phyloP scores from a whole-genome alignment of 768 basidiomycete genomes.

The Tulasnella sp. region DNA sequence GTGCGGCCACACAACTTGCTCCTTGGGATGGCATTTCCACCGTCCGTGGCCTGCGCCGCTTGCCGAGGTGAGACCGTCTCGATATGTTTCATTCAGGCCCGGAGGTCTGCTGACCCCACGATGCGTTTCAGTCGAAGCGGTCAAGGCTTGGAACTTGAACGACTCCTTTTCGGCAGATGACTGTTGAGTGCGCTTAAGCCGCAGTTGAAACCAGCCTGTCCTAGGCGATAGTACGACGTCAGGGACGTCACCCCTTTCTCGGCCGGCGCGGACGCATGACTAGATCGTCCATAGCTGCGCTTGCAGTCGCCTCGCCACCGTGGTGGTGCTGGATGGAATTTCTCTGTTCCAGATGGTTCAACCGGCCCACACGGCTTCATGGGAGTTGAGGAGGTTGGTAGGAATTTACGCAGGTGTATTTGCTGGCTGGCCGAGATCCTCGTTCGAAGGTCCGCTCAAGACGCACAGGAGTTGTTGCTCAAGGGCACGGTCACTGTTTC shows the following conservation, averaged over 20 bases:
- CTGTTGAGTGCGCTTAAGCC: neutral
- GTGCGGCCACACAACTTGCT: too few relatives aligned
- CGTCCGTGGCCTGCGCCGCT: too few relatives aligned
- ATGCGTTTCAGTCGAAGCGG: neutral
- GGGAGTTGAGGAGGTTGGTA: neutral
- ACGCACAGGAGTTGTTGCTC: too few relatives aligned
- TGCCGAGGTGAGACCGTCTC: too few relatives aligned
- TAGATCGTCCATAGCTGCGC: neutral
- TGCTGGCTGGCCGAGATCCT: neutral
- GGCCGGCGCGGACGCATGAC: neutral
- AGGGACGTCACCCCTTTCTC: neutral
- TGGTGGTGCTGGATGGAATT: neutral
- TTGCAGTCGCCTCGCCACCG: neutral
- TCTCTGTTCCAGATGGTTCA: neutral
- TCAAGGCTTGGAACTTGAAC: neutral
- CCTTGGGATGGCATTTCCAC: too few relatives aligned
- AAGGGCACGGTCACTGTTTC: too few relatives aligned
- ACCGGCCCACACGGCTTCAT: neutral
- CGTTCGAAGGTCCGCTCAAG: too few relatives aligned
- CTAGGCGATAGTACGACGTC: neutral
- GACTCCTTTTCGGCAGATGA: neutral
- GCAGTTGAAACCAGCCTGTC: too few relatives aligned
- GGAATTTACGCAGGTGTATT: neutral
- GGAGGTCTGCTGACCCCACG: too few relatives aligned
- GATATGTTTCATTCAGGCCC: too few relatives aligned